A percentile compares a stretch with the other conserved stretches of the same genome.
These are phyloP conservation scores for Triangularia setosa DNA, from an alignment of 2,329 filamentous ascomycete species.

Conservation along the genomic window DNA sequence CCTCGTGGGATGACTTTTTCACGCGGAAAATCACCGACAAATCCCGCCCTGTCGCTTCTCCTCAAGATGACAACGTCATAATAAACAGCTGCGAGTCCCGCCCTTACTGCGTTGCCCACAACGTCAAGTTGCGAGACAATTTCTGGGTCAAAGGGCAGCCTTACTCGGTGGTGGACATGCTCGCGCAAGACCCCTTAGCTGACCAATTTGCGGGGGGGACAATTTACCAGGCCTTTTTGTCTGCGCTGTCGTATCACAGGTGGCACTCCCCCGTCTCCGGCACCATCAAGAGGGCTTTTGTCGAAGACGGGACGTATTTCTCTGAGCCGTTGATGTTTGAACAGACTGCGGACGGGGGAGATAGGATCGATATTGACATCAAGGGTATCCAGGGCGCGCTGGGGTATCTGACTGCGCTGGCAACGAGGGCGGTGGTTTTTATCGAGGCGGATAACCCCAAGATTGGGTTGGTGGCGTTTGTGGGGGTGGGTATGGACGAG, in stretches of 20 bases:
- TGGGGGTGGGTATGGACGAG: conserved; percentile 73
- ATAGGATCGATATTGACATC: conserved; percentile 34
- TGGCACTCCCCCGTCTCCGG: conserved; percentile 69
- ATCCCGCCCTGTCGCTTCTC: conserved; percentile 55
- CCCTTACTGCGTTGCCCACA: conserved; percentile 48
- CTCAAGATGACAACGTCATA: conserved; percentile 51
- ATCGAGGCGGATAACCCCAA: conserved; percentile 64
- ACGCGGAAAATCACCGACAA: conserved; percentile 52
- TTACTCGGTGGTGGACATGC: conserved; percentile 62
- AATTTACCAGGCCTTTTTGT: conserved; percentile 68
- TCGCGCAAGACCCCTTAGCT: conserved; percentile 51
- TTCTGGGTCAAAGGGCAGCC: conserved; percentile 70
- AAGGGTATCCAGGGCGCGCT: conserved; percentile 50
- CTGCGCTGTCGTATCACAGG: conserved; percentile 64
- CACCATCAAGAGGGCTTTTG: conserved; percentile 52
- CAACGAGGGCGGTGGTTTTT: conserved; percentile 66
- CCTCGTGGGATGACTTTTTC: conserved; percentile 68
- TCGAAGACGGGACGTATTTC: conserved; percentile 64
- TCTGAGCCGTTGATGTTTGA: conserved; percentile 47
- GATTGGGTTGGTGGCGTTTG: conserved; percentile 66
- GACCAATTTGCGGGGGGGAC: conserved; percentile 58
- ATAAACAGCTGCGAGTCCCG: conserved; percentile 63
- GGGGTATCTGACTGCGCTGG: conserved; percentile 63
- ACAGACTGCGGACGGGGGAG: conserved; percentile 13
- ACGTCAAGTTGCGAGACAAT: conserved; percentile 52